Evolutionary conservation across 2,329 filamentous ascomycete species (phyloP), one percentile per base, ranked within the genome.

Genomic region (Talaromyces albobiverticillius): DNA sequence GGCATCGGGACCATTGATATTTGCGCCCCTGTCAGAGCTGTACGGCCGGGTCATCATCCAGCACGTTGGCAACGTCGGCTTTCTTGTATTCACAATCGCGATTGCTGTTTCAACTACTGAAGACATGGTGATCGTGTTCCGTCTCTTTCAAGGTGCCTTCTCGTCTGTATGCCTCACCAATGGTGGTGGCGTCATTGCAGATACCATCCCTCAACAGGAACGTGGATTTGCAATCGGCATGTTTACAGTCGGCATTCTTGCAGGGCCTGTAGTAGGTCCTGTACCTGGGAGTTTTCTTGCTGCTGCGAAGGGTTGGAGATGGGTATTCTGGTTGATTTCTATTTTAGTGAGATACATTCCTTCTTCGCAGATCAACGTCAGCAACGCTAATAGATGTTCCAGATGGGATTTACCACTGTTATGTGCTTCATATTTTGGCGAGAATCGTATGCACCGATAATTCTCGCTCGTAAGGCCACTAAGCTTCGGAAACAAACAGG

Each of bases 51-150:
- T 74, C 6, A 62, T 72, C 16, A 66, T 84, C 25, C 74, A 87
- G 55, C 77, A 80, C 18, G 66, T 62, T 1, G 79, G 81, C 54
- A 88, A 84, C 58, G 62, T 78, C 4, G 74, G 83, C 54, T 88
- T 88, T 65, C 78, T 83, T 53, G 64, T 80, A 1, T 87, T 83
- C 73, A 82, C 81, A 40, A 78, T 89, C 58, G 85, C 82, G 0
- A 87, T 84, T 54, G 87, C 83, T 1, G 71, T 88, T 3, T 76
- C 83, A 0, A 80, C 80, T 1, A 71, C 66, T 6, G 72, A 87
- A 49, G 66, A 66, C 20, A 69, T 79, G 41, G 75, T 88, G 46
- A 78, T 86, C 25, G 75, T 78, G 2, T 87, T 87, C 60, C 80
- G 85, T 2, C 79, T 87, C 58, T 60, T 87, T 2, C 78, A 79